A percentile compares a stretch with the other conserved stretches of the same genome.
Conservation (phyloP, 805 yeast species). For the Pichia scutulata region DNA sequence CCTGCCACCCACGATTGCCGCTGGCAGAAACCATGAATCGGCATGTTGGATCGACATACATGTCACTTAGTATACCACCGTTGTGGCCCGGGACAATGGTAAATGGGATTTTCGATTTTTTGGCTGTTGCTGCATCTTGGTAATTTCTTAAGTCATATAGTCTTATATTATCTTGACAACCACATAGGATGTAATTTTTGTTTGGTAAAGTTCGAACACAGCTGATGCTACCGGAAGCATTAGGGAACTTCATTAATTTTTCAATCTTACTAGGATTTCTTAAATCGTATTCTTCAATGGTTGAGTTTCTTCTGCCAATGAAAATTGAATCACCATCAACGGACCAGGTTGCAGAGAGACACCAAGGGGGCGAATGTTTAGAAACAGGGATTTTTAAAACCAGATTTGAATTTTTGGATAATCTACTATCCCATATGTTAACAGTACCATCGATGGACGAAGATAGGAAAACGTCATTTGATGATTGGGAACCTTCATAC, state of each 20-base stretch:
- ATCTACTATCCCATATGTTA: slow-evolving; percentile 75
- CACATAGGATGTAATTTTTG: slow-evolving; percentile 71
- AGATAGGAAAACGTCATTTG: slow-evolving; percentile 56
- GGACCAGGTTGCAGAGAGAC: slow-evolving; percentile 85
- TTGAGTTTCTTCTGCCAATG: slow-evolving; percentile 84
- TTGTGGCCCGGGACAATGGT: slow-evolving; percentile 93
- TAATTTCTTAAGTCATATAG: slow-evolving; percentile 59
- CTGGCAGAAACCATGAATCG: slow-evolving; percentile 84
- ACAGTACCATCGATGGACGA: slow-evolving; percentile 79
- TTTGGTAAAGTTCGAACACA: slow-evolving; percentile 76
- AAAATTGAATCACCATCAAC: slow-evolving; percentile 68
- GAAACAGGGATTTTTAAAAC: slow-evolving; percentile 37
- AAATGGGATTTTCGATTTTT: slow-evolving; percentile 57
- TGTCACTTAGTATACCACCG: slow-evolving; percentile 77
- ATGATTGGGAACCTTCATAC: slow-evolving; percentile 19
- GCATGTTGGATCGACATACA: slow-evolving; percentile 80
- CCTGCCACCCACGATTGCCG: slow-evolving; percentile 95
- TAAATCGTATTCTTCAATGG: slow-evolving; percentile 68
- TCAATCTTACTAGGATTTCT: slow-evolving; percentile 47
- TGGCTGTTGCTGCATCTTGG: slow-evolving; percentile 5
- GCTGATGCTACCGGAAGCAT: slow-evolving; percentile 85
- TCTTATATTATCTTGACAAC: slow-evolving; percentile 84
- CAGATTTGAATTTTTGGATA: slow-evolving; percentile 13
- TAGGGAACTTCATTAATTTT: slow-evolving; percentile 65
- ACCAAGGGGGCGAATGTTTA: slow-evolving; percentile 84